Base-by-base conservation (phyloP, 805 yeast species). In the Lachancea cidri region DNA sequence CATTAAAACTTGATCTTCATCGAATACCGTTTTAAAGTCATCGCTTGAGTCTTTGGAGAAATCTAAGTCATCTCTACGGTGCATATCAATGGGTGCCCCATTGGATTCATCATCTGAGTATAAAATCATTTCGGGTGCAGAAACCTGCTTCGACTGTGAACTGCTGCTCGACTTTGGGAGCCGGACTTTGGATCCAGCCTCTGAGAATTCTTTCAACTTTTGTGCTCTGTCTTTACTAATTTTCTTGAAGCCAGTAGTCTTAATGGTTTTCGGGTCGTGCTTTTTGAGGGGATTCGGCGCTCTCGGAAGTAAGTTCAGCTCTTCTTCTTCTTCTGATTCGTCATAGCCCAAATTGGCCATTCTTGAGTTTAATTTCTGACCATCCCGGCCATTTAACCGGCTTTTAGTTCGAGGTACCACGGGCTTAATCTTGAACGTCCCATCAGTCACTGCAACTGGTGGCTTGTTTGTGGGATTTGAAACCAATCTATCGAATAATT, bases 221-320 rank as follows among this genome's bases (percentile, higher is more conserved):
- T 30, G 32, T 4, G 62, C 64, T 5, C 38, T 44, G 11, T 25
- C 36, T 30, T 54, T 57, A 24, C 44, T 48, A 7, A 59, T 42
- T 37, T 40, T 56, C 17, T 56, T 55, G 42, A 54, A 54, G 3
- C 9, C 38, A 14, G 46, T 35, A 11, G 22, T 17, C 4, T n/a
- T n/a, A n/a, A n/a, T n/a, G n/a, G n/a, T n/a, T n/a, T n/a, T n/a
- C n/a, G n/a, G n/a, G n/a, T n/a, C n/a, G n/a, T n/a, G n/a, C n/a
- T n/a, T n/a, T n/a, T n/a, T n/a, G n/a, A n/a, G n/a, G n/a, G n/a
- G n/a, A n/a, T n/a, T n/a, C n/a, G n/a, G n/a, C n/a, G n/a, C n/a
- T n/a, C n/a, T n/a, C n/a, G n/a, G n/a, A n/a, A n/a, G n/a, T n/a
- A n/a, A n/a, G n/a, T n/a, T n/a, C n/a, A n/a, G n/a, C n/a, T n/a